Percentiles rank a stretch among this genome's conserved stretches.
Evolutionary conservation across 1,139 yeast genomes (phyloP).

Genomic region (Taphrina wiesneri): DNA sequence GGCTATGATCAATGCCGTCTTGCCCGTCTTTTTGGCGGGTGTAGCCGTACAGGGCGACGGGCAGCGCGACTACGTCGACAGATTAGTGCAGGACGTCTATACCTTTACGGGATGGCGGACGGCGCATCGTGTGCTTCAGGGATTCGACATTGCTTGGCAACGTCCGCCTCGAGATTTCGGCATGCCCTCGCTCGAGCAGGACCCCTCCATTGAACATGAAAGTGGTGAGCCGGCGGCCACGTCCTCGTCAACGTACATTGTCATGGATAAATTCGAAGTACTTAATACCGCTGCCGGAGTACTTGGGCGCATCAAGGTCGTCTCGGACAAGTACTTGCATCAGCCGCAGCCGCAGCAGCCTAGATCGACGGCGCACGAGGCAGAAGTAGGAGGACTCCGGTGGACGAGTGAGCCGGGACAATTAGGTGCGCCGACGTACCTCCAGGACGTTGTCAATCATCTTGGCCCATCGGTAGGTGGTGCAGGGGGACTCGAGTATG

Average conservation of each 20-base stretch:
- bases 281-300: slow-evolving; percentile 18
- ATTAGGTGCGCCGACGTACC: background rate
- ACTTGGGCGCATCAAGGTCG: slow-evolving; percentile 8
- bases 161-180: slow-evolving; percentile 2
- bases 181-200: slow-evolving; percentile 1
- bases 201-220: background rate
- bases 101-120: slow-evolving; percentile 28
- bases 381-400: too few species aligned
- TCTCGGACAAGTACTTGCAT: background rate
- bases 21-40: slow-evolving; percentile 25
- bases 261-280: slow-evolving; percentile 14
- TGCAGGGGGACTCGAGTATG: background rate
- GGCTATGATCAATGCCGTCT: slow-evolving; percentile 22
- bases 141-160: slow-evolving; percentile 26
- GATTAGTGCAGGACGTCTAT: slow-evolving; percentile 17
- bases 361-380: too few species aligned
- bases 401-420: background rate
- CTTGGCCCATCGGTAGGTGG: too few species aligned
- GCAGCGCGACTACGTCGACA: slow-evolving; percentile 27
- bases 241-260: background rate
- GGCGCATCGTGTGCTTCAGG: slow-evolving; percentile 23
- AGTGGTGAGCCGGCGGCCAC: background rate
- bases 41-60: background rate
- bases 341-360: too few species aligned
- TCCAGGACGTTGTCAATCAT: background rate